Base-by-base conservation (phyloP, 179 eudicot genomes). In the Actinidia arguta region DNA sequence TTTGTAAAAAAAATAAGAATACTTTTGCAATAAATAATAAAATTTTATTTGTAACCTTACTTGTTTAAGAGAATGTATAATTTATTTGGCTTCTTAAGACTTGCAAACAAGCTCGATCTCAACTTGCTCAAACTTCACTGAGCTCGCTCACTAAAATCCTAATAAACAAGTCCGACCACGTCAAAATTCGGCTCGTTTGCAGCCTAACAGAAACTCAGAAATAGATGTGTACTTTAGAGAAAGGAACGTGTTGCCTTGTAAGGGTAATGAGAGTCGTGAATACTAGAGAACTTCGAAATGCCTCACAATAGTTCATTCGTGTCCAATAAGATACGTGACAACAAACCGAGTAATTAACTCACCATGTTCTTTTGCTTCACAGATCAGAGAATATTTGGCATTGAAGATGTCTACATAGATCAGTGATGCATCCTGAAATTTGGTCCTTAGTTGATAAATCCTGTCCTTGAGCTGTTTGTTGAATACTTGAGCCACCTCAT, bases 401-500 rank as follows among this genome's bases (percentile, higher is more conserved):
- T 80, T 61, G 73, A 80, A 85, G 24, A 83, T 78, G 25, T 87
- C 90, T 50, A 87, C 90, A 70, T 80, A 83, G 13, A 79, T 73
- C 31, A 87, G 44, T 1, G 44, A 68, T 48, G 87, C 78, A 58
- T 80, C 74, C 5, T 73, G 71, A 17, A 87, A 61, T 68, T 74
- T 73, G 27, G 69, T 80, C 61, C 86, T 68, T 17, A 87, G 86
- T 47, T 78, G 68, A 61, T 70, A 59, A 10, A 87, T 56, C 67
- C 62, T 73, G 17, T 85, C 78, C 80, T 83, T 82, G 12, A 87
- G 86, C 67, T 80, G 84, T n/a, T 48, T 73, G 74, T 87, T 87
- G 79, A 85, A 87, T 31, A 76, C 82, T 71, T 85, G 78, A 13
- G 88, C 84, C 73, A 87, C 79, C 39, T 85, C 81, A 42, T 85